Conservation (phyloP, 345 rosid genomes). For the Citrus cavaleriei region DNA sequence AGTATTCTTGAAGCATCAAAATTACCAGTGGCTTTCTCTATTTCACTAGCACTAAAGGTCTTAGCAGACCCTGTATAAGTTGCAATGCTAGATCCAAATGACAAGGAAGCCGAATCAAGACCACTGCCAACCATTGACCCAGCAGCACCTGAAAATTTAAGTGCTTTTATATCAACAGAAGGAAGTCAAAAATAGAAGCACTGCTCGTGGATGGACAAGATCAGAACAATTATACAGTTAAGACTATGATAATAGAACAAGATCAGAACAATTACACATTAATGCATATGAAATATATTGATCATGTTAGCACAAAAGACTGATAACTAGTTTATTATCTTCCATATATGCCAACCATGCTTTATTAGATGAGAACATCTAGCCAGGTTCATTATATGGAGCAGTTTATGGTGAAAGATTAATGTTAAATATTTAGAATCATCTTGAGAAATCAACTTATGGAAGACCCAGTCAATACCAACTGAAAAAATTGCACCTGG, state of each 20-base stretch:
- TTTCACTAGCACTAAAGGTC: slow-evolving; percentile 71
- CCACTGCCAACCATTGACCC: slow-evolving; percentile 64
- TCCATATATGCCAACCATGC: background rate
- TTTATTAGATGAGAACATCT: background rate
- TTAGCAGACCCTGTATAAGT: slow-evolving; percentile 82
- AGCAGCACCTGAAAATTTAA: slow-evolving; percentile 48
- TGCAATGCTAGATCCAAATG: slow-evolving; percentile 83
- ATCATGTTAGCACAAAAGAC: background rate
- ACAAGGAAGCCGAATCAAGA: slow-evolving; percentile 66
- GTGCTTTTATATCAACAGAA: background rate
- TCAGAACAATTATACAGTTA: slow-evolving; percentile 1
- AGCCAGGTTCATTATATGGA: background rate
- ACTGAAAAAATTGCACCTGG: background rate
- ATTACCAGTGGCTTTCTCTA: slow-evolving; percentile 72
- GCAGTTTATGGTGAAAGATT: background rate
- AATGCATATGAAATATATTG: background rate
- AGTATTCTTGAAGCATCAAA: slow-evolving; percentile 67
- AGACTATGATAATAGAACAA: background rate
- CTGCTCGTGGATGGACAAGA: background rate
- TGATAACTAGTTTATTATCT: background rate
- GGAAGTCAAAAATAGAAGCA: background rate
- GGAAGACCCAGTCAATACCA: background rate
- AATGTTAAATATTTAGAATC: background rate
- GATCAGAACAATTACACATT: background rate
- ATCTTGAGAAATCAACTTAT: background rate